Base-by-base conservation (phyloP, 257 asterid species). In the Coffea eugenioides region DNA sequence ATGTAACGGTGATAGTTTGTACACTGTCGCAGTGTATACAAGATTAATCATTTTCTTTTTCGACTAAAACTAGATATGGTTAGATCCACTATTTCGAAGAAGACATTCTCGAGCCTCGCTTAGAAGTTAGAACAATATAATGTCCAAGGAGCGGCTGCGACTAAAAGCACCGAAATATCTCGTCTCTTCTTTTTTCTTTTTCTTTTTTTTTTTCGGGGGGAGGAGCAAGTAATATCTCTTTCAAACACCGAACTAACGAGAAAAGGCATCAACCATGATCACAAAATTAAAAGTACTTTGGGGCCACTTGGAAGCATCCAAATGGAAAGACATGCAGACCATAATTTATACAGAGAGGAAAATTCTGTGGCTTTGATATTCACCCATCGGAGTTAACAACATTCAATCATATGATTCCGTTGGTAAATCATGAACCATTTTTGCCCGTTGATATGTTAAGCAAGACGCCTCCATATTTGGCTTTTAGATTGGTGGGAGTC, bases 91-190 rank as follows among this genome's bases (percentile, higher is more conserved):
- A 25, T 1, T 7, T 27, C 11, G n/a, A n/a, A n/a, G 2, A 34
- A 31, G 45, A 67, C 11, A 67, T 67, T 31, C 71, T 14, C 10
- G 31, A 25, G n/a, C n/a, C n/a, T n/a, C n/a, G n/a, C n/a, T n/a
- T n/a, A n/a, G n/a, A n/a, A n/a, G n/a, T n/a, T n/a, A n/a, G n/a
- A n/a, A n/a, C n/a, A n/a, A n/a, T n/a, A n/a, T n/a, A n/a, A n/a
- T 45, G 52, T 71, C 62, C 34, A 73, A 77, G 74, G 79, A 71
- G 77, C 78, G 81, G 81, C 75, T 71, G 39, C 74, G 49, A 16
- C 31, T 49, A 65, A 74, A 54, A 36, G 27, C 43, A 65, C 20
- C 70, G 41, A 49, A 65, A 12, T 39, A n/a, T n/a, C n/a, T n/a
- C n/a, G n/a, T n/a, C n/a, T n/a, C n/a, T n/a, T n/a, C n/a, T n/a